Evolutionary conservation across 495 filamentous ascomycete genomes (phyloP), one percentile per base, ranked within the genome.

Genomic region (Viridothelium virens): DNA sequence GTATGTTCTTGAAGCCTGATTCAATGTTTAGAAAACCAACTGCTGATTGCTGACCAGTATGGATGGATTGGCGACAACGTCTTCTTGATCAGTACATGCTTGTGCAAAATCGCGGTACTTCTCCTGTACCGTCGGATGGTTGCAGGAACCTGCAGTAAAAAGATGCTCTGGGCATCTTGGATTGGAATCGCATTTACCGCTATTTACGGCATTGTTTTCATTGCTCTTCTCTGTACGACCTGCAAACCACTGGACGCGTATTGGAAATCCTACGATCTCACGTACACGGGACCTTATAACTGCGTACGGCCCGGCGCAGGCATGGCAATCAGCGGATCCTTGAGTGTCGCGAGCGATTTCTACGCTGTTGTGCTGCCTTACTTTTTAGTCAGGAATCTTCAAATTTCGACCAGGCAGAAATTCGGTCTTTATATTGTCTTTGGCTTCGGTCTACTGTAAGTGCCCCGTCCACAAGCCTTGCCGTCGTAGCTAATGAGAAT

Each of bases 81-180:
- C 0, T 76, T 74, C 53, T 56, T 74, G 2, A 16, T 73, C 25
- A 69, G 68, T 56, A 67, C 64, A 12, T 72, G 66, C 38, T 59
- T 66, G 5, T 74, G 68, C 62, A 76, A 76, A 62, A 68, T 72
- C 14, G 74, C 74, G 6, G 66, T 74, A 1, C 67, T 76, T 11
- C 67, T 64, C 38, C 73, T 76, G 61, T 74, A 71, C 53, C 71
- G 70, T 33, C 68, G 72, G 37, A 66, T 76, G 6, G 72, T 71
- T 2, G 61, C 46, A 0, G 68, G 66, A 41, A 65, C 68, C 5
- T 70, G 67, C 66, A 61, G 65, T 9, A 47, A 33, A 47, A 38
- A 33, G 31, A 66, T 68, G 53, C 66, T 63, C 34, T 65, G 56
- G 25, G 65, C 72, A 18, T 67, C 74, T 9, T 69, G 69, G 41